Evolutionary conservation across 2,329 filamentous ascomycete species (phyloP).

Genomic region (Hypoxylon sp.): DNA sequence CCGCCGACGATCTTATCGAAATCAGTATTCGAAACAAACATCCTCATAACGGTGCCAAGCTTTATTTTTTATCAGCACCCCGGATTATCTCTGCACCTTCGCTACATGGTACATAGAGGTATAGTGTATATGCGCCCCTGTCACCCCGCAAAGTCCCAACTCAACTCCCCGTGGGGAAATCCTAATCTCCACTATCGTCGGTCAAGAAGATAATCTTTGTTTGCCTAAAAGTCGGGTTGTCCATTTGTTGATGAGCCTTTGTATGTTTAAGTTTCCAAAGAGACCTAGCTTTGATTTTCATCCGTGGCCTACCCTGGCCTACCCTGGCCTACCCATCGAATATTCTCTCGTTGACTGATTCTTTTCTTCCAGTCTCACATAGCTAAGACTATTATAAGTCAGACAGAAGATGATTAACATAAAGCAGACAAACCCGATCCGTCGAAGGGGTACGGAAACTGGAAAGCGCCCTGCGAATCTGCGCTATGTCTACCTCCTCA

Average conservation of each 20-base stretch:
- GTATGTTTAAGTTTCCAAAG: not conserved
- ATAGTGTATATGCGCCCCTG: constrained; percentile 10
- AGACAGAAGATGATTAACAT: constrained; percentile 33
- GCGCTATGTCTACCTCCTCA: constrained; percentile 40
- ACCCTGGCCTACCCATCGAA: not conserved
- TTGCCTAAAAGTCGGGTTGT: not conserved
- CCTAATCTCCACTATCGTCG: constrained; percentile 1
- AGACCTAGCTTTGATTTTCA: not conserved
- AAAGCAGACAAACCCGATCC: constrained; percentile 35
- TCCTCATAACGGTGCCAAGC: not conserved
- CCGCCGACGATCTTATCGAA: constrained; percentile 15
- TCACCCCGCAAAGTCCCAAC: constrained; percentile 9
- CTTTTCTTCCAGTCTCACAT: not conserved
- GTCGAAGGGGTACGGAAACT: constrained; percentile 15
- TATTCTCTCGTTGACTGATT: not conserved
- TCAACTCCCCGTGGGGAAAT: constrained; percentile 21
- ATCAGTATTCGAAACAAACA: constrained; percentile 3
- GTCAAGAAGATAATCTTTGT: not conserved
- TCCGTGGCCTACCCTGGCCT: not conserved
- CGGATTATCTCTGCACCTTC: constrained; percentile 10
- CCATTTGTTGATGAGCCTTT: not conserved
- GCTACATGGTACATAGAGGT: not conserved
- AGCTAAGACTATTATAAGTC: not conserved
- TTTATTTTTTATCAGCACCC: constrained; percentile 14
- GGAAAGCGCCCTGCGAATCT: constrained; percentile 33